Conservation (phyloP, 2,329 filamentous ascomycete genomes). For the Mycogone perniciosa region DNA sequence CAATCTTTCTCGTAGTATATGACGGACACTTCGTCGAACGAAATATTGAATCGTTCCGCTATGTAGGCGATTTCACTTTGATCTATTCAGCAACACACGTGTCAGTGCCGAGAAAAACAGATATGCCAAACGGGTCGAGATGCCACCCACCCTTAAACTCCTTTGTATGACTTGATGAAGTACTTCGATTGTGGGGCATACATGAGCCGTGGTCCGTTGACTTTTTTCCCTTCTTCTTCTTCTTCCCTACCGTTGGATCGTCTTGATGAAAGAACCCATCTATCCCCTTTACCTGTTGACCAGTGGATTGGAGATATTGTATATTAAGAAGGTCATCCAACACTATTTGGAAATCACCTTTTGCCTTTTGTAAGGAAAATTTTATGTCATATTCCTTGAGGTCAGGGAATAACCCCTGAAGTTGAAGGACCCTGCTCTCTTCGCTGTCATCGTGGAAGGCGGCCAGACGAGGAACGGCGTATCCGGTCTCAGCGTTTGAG, state of each 20-base stretch:
- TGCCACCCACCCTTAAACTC: constrained; percentile 21
- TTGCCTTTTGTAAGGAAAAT: constrained; percentile 60
- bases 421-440: constrained; percentile 55
- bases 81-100: constrained; percentile 16
- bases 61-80: constrained; percentile 38
- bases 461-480: constrained; percentile 24
- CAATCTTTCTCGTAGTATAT: constrained; percentile 34
- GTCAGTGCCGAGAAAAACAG: neutral
- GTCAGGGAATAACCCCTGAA: constrained; percentile 66
- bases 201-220: neutral
- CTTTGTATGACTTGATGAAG: neutral
- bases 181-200: constrained; percentile 18
- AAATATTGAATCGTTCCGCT: constrained; percentile 37
- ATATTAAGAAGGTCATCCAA: constrained; percentile 78
- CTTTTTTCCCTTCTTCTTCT: constrained; percentile 33
- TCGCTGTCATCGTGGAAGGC: constrained; percentile 38
- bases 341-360: constrained; percentile 60
- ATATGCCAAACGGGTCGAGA: too few species aligned
- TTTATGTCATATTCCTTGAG: constrained; percentile 60
- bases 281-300: constrained; percentile 63
- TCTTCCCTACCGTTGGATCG: constrained; percentile 29
- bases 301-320: constrained; percentile 65
- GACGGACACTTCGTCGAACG: constrained; percentile 33
- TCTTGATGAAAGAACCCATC: constrained; percentile 68
- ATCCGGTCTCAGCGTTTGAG: constrained; percentile 16